These are phyloP conservation scores for Xylaria sp. DNA, from an alignment of 2,329 filamentous ascomycete genomes.

Conservation along the genomic window DNA sequence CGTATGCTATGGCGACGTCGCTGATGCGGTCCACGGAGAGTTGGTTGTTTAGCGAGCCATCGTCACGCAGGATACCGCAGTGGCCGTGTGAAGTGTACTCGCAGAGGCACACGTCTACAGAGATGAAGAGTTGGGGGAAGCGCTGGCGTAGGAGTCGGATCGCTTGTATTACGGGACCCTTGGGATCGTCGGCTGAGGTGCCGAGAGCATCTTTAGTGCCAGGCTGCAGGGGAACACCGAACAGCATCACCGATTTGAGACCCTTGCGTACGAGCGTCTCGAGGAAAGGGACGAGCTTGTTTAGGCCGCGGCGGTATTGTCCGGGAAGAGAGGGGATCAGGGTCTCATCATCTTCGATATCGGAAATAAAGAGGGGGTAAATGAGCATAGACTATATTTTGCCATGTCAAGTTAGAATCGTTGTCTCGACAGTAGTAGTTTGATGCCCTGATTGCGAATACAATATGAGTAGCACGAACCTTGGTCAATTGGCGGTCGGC, in stretches of 20 bases:
- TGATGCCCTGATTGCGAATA: too few species aligned
- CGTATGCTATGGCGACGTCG: conserved; percentile 97
- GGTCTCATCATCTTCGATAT: conserved; percentile 91
- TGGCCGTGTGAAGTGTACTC: conserved; percentile 99
- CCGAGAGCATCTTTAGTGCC: conserved; percentile 90
- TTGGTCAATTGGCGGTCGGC: conserved; percentile 87
- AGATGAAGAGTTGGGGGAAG: conserved; percentile 92
- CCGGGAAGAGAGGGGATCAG: conserved; percentile 91
- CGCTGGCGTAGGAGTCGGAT: conserved; percentile 85
- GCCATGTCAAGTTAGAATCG: conserved; percentile 29
- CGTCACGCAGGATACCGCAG: conserved; percentile 94
- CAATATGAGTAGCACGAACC: conserved; percentile 58
- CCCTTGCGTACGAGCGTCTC: conserved; percentile 90
- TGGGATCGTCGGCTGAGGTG: conserved; percentile 90
- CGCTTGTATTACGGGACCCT: conserved; percentile 88
- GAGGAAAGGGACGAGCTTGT: conserved; percentile 85
- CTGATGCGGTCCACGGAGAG: conserved; percentile 94
- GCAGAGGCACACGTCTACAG: conserved; percentile 94
- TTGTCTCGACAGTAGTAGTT: neutral
- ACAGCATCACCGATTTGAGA: conserved; percentile 91
- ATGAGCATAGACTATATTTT: conserved; percentile 89
- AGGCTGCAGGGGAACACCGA: conserved; percentile 87
- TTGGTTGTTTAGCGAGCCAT: conserved; percentile 91
- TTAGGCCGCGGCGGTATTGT: conserved; percentile 88
- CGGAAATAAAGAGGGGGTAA: conserved; percentile 96